Evolutionary conservation across 208 protist genomes (phyloP).

Genomic region (Blechomonas ayalai): DNA sequence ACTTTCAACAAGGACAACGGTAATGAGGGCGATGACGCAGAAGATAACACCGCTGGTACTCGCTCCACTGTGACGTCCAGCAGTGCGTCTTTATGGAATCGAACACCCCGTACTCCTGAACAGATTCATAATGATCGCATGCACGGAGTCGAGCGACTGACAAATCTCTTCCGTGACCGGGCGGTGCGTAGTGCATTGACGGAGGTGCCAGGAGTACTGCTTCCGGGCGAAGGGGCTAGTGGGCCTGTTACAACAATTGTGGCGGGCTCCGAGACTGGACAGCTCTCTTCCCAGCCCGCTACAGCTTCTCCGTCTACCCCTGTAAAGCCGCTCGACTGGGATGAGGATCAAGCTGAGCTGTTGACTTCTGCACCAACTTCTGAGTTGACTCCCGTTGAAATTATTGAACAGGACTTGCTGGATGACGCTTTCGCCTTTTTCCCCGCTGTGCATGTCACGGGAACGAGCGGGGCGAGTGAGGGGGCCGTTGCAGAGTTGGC

Average conservation of each 20-base stretch:
- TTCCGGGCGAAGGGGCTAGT: conserved; percentile 9
- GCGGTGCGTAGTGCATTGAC: conserved; percentile 3
- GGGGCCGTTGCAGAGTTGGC: not conserved
- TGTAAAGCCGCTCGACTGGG: not conserved
- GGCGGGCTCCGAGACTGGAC: not conserved
- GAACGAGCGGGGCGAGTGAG: not conserved
- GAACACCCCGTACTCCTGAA: not conserved
- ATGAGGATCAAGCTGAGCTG: conserved; percentile 11
- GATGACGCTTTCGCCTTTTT: conserved; percentile 80
- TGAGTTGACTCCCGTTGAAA: conserved; percentile 10
- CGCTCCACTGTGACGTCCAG: too few species aligned
- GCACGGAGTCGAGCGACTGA: conserved; percentile 1
- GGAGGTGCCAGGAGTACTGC: conserved; percentile 8
- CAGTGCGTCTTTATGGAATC: conserved; percentile 2
- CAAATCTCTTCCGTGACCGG: conserved; percentile 19
- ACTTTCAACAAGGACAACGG: too few species aligned
- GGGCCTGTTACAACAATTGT: conserved; percentile 6
- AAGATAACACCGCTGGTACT: too few species aligned
- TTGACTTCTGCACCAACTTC: not conserved
- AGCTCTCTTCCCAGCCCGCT: not conserved
- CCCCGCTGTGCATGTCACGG: conserved; percentile 13
- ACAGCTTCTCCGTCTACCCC: not conserved
- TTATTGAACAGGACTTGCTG: conserved; percentile 66
- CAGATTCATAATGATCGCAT: not conserved
- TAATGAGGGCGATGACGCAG: too few species aligned